phyloP scores from a whole-genome alignment of 23 red algal genomes.

The Gracilariopsis chorda region DNA sequence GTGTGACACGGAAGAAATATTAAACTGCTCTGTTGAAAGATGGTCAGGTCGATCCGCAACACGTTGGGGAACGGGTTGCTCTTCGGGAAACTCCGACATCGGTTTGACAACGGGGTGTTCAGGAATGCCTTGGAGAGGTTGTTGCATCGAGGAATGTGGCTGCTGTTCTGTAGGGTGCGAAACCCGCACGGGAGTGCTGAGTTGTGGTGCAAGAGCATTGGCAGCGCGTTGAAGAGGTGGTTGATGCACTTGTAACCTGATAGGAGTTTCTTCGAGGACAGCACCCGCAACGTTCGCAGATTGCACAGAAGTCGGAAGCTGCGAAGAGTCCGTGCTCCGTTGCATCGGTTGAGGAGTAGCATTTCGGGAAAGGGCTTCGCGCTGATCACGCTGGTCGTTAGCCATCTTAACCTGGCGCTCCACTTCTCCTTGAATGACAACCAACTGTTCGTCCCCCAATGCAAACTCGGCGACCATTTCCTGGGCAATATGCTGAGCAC shows the following conservation, averaged over 20 bases:
- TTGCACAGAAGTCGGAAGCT: neutral
- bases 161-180: neutral
- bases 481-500: conserved; percentile 68
- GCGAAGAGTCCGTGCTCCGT: neutral
- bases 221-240: neutral
- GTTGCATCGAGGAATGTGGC: neutral
- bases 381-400: conserved; percentile 44
- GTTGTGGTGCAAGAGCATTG: neutral
- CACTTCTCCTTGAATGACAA: conserved; percentile 79
- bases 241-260: neutral
- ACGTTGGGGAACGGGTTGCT: neutral
- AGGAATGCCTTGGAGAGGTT: neutral
- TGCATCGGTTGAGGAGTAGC: conserved; percentile 17
- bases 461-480: conserved; percentile 96
- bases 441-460: conserved; percentile 57
- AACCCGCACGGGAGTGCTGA: neutral
- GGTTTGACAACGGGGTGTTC: neutral
- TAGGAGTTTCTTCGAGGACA: neutral
- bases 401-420: conserved; percentile 70
- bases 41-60: neutral
- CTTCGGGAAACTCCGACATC: neutral
- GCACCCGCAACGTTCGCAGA: neutral
- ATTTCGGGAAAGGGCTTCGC: conserved; percentile 55
- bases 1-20: neutral
- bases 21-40: neutral